Evolutionary conservation across 1,139 yeast species (phyloP), one percentile per base, ranked within the genome.

Genomic region (Kazachstania sp.): DNA sequence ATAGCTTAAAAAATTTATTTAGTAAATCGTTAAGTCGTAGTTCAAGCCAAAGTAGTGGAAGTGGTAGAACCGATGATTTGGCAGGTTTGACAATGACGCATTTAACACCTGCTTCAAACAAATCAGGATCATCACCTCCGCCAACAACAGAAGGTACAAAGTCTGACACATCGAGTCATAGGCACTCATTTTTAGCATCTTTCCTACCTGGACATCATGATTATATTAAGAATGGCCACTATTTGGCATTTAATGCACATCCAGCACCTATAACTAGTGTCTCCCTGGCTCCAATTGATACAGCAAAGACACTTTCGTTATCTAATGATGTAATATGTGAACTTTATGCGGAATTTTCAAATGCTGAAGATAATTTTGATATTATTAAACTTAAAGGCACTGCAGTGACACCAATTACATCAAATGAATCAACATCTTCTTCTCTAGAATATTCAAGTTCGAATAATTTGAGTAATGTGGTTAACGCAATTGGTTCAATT

Each of bases 321-420:
- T 83, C 95, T 1, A 84, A 84, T 58, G 97, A 88, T 60, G 78
- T 85, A 3, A 78, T 88, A 3, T 87, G 75, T 61, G 95, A 86
- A 52, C 64, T 85, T 49, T 71, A 73, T 38, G 66, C 61, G 36
- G 67, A 68, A 37, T 65, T 66, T 41, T 56, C 54, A 67, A 65
- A 54, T 57, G 20, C 43, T 29, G 31, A 23, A 28, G 45, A 46
- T 23, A 16, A 16, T 42, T 44, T 49, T 20, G 51, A 51, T 19
- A 20, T 52, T n/a, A 26, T 56, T 23, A 43, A 41, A 34, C 13
- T 34, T 2, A 46, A 38, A 26, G 31, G 46, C 12, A 30, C 36
- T 31, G 11, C 34, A 2, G 31, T 16, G 9, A 35, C 23, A 7
- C 41, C 47, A 3, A 15, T 15, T 11, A 34, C 15, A 12, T 32